Evolutionary conservation across 768 basidiomycete genomes (phyloP).

Genomic region (Obba rivulosa): DNA sequence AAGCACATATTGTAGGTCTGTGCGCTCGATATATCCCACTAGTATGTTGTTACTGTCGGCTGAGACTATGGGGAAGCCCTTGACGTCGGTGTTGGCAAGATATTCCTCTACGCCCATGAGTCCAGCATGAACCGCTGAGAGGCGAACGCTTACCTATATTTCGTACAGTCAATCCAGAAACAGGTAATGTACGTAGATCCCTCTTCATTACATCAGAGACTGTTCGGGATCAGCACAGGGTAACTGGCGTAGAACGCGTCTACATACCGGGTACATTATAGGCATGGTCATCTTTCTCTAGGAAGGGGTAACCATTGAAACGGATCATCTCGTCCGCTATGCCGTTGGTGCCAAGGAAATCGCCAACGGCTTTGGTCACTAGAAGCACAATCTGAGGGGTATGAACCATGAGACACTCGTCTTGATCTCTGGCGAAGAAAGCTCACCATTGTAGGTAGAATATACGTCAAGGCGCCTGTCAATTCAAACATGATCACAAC

Average conservation of each 20-base stretch:
- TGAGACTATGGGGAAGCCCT: constrained; percentile 88
- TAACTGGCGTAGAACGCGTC: neutral
- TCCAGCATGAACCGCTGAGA: too few relatives aligned
- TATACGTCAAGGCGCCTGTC: constrained; percentile 95
- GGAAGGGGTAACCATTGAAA: constrained; percentile 95
- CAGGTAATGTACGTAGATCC: constrained; percentile 68
- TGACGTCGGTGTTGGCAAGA: constrained; percentile 67
- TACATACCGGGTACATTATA: constrained; percentile 80
- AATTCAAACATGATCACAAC: constrained; percentile 99
- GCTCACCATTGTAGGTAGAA: constrained; percentile 93
- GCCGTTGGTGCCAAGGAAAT: constrained; percentile 87
- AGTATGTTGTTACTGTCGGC: constrained; percentile 55
- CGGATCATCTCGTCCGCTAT: constrained; percentile 97
- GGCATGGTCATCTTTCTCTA: constrained; percentile 93
- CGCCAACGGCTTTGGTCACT: constrained; percentile 95
- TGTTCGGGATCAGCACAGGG: constrained; percentile 22
- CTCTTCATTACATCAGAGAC: constrained; percentile 89
- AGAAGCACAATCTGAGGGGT: constrained; percentile 82
- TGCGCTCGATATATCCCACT: constrained; percentile 83
- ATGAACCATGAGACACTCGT: constrained; percentile 8
- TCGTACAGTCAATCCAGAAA: constrained; percentile 67
- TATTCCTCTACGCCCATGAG: constrained; percentile 48
- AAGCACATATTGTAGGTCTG: constrained; percentile 80
- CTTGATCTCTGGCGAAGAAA: neutral
- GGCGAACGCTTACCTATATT: constrained; percentile 63